These are phyloP conservation scores for Gymnopilus junonius DNA, from an alignment of 768 basidiomycete genomes.

Conservation along the genomic window DNA sequence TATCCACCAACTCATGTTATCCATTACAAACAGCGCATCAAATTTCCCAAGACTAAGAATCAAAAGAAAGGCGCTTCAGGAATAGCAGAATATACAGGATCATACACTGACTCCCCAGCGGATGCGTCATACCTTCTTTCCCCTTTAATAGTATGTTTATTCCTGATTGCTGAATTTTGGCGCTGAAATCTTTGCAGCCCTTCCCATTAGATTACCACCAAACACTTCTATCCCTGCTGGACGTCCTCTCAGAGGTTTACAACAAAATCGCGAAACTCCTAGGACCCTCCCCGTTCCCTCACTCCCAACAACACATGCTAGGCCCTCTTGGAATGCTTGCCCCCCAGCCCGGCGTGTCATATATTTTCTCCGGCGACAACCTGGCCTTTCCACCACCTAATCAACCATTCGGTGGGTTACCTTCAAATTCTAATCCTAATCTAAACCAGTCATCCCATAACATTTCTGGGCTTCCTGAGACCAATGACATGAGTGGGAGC, in stretches of 20 bases:
- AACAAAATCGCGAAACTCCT: slow-evolving; percentile 84
- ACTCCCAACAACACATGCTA: slow-evolving; percentile 70
- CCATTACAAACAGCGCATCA: slow-evolving; percentile 40
- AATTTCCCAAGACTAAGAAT: slow-evolving; percentile 61
- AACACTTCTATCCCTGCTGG: slow-evolving; percentile 84
- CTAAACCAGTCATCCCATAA: slow-evolving; percentile 30
- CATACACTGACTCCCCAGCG: slow-evolving; percentile 58
- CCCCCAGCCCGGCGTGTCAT: slow-evolving; percentile 83
- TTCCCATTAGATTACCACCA: slow-evolving; percentile 90
- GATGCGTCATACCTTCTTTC: slow-evolving; percentile 74
- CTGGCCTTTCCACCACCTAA: slow-evolving; percentile 7
- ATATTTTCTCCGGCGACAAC: slow-evolving; percentile 64
- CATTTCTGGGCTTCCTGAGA: slow-evolving; percentile 12
- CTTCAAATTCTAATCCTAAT: slow-evolving; percentile 36
- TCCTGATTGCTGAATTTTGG: not conserved
- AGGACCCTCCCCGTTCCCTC: slow-evolving; percentile 78
- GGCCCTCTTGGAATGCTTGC: slow-evolving; percentile 76
- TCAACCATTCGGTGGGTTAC: slow-evolving; percentile 9
- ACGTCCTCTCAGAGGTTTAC: slow-evolving; percentile 89
- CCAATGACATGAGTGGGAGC: slow-evolving; percentile 48
- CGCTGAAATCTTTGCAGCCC: slow-evolving; percentile 53
- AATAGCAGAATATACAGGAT: slow-evolving; percentile 61
- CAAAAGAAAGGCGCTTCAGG: slow-evolving; percentile 58
- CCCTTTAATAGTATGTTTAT: slow-evolving; percentile 71
- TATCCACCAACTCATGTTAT: not conserved